Conservation (phyloP, 805 yeast genomes). For the Candida maltosa region DNA sequence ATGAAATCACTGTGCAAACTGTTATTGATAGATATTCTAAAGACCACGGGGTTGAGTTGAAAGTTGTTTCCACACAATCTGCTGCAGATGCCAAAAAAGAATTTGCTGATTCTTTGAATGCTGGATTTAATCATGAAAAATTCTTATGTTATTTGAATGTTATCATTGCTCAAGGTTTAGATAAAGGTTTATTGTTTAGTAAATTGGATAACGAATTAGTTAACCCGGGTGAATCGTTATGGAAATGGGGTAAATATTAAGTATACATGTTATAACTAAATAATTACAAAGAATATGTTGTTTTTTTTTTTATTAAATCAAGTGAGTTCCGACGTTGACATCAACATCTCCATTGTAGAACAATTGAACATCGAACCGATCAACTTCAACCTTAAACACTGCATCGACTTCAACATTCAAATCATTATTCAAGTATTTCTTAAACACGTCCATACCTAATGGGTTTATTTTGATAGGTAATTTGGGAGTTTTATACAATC, state of each 20-base stretch:
- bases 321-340: no score
- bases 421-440: conserved; percentile 49
- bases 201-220: conserved; percentile 28
- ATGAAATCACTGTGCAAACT: conserved; percentile 34
- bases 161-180: conserved; percentile 18
- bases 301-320: background rate
- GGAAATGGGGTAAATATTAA: conserved; percentile 33
- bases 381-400: conserved; percentile 36
- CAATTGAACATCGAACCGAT: conserved; percentile 36
- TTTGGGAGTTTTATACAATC: conserved; percentile 46
- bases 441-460: conserved; percentile 46
- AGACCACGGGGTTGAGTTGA: conserved; percentile 18
- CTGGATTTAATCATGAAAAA: conserved; percentile 28
- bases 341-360: conserved; percentile 45
- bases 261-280: background rate
- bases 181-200: conserved; percentile 17
- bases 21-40: conserved; percentile 39
- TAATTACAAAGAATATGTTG: conserved; percentile 1
- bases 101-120: conserved; percentile 6
- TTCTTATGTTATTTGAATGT: conserved; percentile 35
- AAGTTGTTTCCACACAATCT: conserved; percentile 17
- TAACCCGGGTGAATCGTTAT: conserved; percentile 33
- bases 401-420: conserved; percentile 47
- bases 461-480: conserved; percentile 46
- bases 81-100: conserved; percentile 20